Conservation (phyloP, 2,329 filamentous ascomycete genomes). For the Zasmidium cellare region DNA sequence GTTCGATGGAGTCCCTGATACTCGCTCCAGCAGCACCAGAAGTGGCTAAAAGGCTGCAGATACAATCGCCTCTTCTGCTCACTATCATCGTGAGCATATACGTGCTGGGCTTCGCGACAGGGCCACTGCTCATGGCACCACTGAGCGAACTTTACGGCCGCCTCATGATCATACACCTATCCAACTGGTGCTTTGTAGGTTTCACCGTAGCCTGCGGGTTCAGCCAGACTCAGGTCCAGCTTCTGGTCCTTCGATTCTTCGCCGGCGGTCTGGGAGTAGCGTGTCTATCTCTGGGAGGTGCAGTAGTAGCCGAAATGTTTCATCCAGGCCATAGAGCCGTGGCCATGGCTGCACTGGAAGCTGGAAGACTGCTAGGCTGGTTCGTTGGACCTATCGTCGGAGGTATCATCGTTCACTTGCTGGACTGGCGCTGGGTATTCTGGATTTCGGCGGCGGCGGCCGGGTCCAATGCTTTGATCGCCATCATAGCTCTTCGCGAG, state of each 20-base stretch:
- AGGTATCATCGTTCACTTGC: slow-evolving; percentile 48
- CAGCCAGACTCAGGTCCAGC: slow-evolving; percentile 38
- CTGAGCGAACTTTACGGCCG: slow-evolving; percentile 43
- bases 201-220: slow-evolving; percentile 27
- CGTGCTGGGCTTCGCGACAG: slow-evolving; percentile 41
- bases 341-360: slow-evolving; percentile 44
- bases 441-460: slow-evolving; percentile 34
- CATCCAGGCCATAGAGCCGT: slow-evolving; percentile 37
- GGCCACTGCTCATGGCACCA: slow-evolving; percentile 44
- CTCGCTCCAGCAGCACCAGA: slow-evolving; percentile 65
- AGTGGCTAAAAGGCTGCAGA: slow-evolving; percentile 61
- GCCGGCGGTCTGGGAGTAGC: slow-evolving; percentile 41
- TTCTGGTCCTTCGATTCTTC: slow-evolving; percentile 45
- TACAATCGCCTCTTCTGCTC: slow-evolving; percentile 46
- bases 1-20: slow-evolving; percentile 40
- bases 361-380: slow-evolving; percentile 25
- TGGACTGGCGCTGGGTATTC: slow-evolving; percentile 55
- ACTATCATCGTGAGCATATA: slow-evolving; percentile 48
- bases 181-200: slow-evolving; percentile 23
- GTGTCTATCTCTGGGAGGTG: slow-evolving; percentile 43
- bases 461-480: background rate
- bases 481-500: background rate
- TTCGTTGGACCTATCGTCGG: slow-evolving; percentile 49
- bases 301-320: slow-evolving; percentile 45
- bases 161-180: slow-evolving; percentile 20